Evolutionary conservation across 306 rosid species (phyloP), one percentile per base, ranked within the genome.

Genomic region (Macrotyloma uniflorum): DNA sequence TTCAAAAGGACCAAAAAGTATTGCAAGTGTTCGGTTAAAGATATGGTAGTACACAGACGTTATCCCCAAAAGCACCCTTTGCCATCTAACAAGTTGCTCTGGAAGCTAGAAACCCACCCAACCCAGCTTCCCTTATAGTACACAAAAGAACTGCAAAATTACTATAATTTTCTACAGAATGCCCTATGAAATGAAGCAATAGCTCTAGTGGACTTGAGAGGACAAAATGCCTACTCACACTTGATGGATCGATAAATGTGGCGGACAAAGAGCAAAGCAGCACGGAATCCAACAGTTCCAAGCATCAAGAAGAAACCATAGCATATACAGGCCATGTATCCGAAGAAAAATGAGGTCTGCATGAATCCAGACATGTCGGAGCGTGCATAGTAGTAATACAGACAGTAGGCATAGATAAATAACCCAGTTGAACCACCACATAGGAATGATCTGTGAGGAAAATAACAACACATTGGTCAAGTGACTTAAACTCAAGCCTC

Each of bases 11-110:
- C 19, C 63, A 50, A 76, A 79, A 40, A 80, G 84, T 82, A 80
- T 80, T 82, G 76, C 83, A 82, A 79, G 35, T 74, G 79, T 86
- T 75, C 74, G 54, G 76, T 78, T 79, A 70, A 79, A 83, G 78
- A 83, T 36, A 83, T 82, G 84, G 80, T 83, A 87, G 72, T 88
- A 92, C 91, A 88, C 90, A 88, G 40, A 90, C 78, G 73, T 79
- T 87, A 75, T 70, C 81, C 72, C 72, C 64, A 63, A 66, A 83
- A 57, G 78, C 72, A 77, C 82, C 82, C 85, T 83, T 81, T 78
- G 82, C 72, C 38, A 43, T 74, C 81, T 80, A 82, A 79, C 83
- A 71, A 83, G 74, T 81, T 77, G 80, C 93, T 83, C 72, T 47
- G 72, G 84, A 82, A 82, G 86, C 89, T 72, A 65, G 76, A 75